Conservation (phyloP, 2,329 filamentous ascomycete species). For the Eutypa lata region DNA sequence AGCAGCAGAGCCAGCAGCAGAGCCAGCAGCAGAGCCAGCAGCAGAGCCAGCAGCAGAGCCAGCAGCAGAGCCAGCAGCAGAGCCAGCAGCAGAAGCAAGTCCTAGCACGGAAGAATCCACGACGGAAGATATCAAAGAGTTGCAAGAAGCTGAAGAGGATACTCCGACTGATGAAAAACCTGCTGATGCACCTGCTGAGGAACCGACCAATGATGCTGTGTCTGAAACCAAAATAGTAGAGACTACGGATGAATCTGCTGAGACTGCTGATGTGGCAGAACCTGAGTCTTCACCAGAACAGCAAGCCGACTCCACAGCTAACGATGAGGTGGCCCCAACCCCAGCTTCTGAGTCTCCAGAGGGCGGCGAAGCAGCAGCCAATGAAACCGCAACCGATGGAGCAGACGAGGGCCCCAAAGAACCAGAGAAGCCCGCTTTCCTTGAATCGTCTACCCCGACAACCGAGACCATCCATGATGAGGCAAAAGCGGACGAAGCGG, state of each 20-base stretch:
- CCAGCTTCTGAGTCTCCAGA: background rate
- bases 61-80: too few relatives aligned
- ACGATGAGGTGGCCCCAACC: background rate
- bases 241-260: background rate
- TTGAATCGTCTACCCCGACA: background rate
- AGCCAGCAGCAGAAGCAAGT: background rate
- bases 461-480: background rate
- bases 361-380: background rate
- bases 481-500: background rate
- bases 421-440: background rate
- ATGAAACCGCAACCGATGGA: background rate
- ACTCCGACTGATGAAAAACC: background rate
- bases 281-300: background rate
- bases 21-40: too few relatives aligned
- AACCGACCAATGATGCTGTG: background rate
- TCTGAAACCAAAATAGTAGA: background rate
- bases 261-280: background rate
- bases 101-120: background rate
- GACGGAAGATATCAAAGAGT: background rate
- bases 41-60: too few relatives aligned
- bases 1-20: too few relatives aligned
- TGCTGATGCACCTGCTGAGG: background rate
- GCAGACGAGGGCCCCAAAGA: background rate
- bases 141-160: background rate
- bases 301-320: background rate